Evolutionary conservation across 805 yeast genomes (phyloP), one percentile per base, ranked within the genome.

Genomic region (Saccharomycopsis vini): DNA sequence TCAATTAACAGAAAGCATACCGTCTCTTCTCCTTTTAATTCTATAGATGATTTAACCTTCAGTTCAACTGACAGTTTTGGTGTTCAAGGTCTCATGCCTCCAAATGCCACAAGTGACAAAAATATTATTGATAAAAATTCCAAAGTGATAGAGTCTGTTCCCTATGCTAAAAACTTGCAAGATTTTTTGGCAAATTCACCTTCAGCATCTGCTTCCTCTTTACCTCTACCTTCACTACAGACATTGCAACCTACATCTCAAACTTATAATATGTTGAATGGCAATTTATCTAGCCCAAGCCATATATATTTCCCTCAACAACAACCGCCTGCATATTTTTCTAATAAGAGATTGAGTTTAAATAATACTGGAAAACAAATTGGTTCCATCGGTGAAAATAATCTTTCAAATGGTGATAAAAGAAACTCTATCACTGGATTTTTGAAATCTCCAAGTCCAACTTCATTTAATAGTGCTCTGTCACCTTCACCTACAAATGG

Each of bases 241-340:
- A n/a, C n/a, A n/a, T n/a, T n/a, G n/a, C n/a, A n/a, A n/a, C n/a
- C n/a, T n/a, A n/a, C n/a, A n/a, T n/a, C n/a, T n/a, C n/a, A n/a
- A n/a, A n/a, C n/a, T n/a, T n/a, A n/a, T n/a, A n/a, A n/a, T n/a
- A n/a, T n/a, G n/a, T n/a, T n/a, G n/a, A n/a, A n/a, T n/a, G n/a
- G n/a, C n/a, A n/a, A n/a, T n/a, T n/a, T n/a, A n/a, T n/a, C n/a
- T n/a, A n/a, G n/a, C n/a, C n/a, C n/a, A n/a, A n/a, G n/a, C 5
- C 34, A 37, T 7, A 7, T 40, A 5, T 41, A 32, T 28, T 45
- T 45, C 19, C 42, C 45, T 35, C 49, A 45, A 36, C 49, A 45
- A 20, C 49, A 45, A 30, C 45, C 45, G 5, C 43, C 49, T 7
- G 34, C 44, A 7, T 36, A 36, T 23, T 5, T 31, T n/a, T n/a